phyloP scores from a whole-genome alignment of 495 filamentous ascomycete genomes.

The Neurospora sp. region DNA sequence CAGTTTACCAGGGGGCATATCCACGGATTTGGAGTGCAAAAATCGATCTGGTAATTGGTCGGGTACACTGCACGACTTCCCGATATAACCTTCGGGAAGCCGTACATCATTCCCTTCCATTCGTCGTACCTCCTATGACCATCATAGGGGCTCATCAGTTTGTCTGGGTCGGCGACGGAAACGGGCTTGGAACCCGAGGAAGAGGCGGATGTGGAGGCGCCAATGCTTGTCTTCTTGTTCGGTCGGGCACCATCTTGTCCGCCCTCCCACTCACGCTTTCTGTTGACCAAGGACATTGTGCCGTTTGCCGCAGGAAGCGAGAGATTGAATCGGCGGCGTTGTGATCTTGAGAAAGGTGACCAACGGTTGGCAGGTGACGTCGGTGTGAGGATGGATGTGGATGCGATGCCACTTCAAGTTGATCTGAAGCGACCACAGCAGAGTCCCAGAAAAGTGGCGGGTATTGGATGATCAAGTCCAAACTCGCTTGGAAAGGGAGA shows the following conservation, averaged over 20 bases:
- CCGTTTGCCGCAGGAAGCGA: neutral
- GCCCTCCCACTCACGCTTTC: neutral
- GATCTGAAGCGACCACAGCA: neutral
- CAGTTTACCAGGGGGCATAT: conserved; percentile 11
- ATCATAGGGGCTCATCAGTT: neutral
- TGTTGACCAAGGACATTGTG: neutral
- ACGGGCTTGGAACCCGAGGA: neutral
- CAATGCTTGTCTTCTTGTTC: neutral
- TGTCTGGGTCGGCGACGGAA: neutral
- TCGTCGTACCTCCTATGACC: conserved; percentile 5
- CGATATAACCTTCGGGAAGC: neutral
- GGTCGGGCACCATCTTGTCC: neutral
- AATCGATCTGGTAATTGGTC: conserved; percentile 7
- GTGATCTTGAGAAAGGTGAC: neutral
- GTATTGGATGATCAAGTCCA: neutral
- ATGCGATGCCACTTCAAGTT: neutral
- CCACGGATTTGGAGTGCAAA: conserved; percentile 8
- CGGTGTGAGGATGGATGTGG: neutral
- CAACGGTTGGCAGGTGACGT: neutral
- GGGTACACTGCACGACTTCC: conserved; percentile 12
- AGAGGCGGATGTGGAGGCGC: neutral
- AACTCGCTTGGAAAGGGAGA: neutral
- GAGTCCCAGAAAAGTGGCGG: neutral
- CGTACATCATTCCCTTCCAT: conserved; percentile 7
- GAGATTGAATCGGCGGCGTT: neutral